These are phyloP conservation scores for Pseudozyma sp. DNA, from an alignment of 1,284 basidiomycete genomes.

Conservation along the genomic window DNA sequence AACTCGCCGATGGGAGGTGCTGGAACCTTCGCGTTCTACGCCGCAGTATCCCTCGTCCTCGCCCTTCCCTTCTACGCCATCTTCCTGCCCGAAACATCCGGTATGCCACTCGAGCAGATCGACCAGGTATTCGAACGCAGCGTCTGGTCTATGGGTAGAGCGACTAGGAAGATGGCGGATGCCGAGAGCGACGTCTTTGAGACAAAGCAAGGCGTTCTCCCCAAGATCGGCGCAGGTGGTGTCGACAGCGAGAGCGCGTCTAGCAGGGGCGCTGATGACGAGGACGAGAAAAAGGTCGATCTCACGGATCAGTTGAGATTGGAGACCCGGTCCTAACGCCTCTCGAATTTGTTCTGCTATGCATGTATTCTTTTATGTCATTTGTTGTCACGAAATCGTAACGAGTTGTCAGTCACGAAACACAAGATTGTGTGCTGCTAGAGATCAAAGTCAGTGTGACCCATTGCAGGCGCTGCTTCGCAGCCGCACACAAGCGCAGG, in stretches of 20 bases:
- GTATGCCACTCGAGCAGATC: conserved; percentile 31
- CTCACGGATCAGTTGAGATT: background rate
- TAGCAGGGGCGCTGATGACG: background rate
- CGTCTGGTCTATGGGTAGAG: conserved; percentile 20
- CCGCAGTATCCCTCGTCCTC: conserved; percentile 18
- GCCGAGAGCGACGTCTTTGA: background rate
- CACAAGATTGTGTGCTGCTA: too few species aligned
- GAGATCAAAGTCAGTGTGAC: too few species aligned
- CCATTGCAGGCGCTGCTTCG: too few species aligned
- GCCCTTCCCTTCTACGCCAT: conserved; percentile 34
- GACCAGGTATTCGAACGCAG: conserved; percentile 30
- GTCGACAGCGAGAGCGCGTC: background rate
- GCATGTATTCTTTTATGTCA: too few species aligned
- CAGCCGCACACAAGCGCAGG: too few species aligned
- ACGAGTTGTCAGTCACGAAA: too few species aligned
- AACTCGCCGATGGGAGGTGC: conserved; percentile 30
- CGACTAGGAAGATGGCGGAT: background rate
- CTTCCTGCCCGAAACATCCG: conserved; percentile 38
- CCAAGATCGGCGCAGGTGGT: too few species aligned
- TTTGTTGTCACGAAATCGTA: too few species aligned
- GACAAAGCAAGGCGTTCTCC: background rate
- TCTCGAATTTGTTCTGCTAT: background rate
- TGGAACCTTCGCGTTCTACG: conserved; percentile 32
- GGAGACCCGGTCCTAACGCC: conserved; percentile 3
- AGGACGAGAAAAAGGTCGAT: conserved; percentile 13